Percentiles rank a stretch among this genome's conserved stretches.
Evolutionary conservation across 306 rosid genomes (phyloP).

Genomic region (Glycine tomentella): DNA sequence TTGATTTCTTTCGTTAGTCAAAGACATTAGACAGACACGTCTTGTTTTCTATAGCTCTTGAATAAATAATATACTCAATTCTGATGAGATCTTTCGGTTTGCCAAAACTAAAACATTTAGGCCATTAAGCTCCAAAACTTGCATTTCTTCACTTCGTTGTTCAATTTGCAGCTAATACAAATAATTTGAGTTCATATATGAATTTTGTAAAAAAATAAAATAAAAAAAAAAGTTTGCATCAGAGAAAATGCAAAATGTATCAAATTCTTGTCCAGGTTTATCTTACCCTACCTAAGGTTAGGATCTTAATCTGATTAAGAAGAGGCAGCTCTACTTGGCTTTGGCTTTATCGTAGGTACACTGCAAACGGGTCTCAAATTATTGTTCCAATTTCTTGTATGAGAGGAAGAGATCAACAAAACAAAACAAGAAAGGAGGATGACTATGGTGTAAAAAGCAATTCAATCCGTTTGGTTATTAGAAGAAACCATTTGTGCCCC

Average conservation of each 20-base stretch:
- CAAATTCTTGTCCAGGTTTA: not conserved
- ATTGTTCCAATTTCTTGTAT: not conserved
- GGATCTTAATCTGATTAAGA: slow-evolving; percentile 27
- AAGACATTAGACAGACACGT: no score
- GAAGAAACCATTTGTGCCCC: not conserved
- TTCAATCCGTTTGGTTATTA: slow-evolving; percentile 6
- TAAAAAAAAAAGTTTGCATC: not conserved
- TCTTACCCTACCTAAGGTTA: not conserved
- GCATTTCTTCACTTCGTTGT: not conserved
- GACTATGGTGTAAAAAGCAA: not conserved
- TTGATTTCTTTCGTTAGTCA: no score
- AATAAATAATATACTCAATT: not conserved
- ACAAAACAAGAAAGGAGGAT: not conserved
- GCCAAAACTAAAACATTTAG: not conserved
- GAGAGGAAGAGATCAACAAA: slow-evolving; percentile 1
- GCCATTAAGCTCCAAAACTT: not conserved
- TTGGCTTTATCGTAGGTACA: no score
- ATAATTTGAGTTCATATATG: not conserved
- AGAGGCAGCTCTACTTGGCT: no score
- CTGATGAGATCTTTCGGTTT: not conserved
- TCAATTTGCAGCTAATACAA: slow-evolving; percentile 20
- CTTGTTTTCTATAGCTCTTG: no score
- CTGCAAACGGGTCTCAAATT: no score
- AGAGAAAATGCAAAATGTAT: not conserved
- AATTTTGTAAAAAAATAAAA: not conserved